Evolutionary conservation across 2,329 filamentous ascomycete genomes (phyloP).

Genomic region (Mycosphaerella arachidis): DNA sequence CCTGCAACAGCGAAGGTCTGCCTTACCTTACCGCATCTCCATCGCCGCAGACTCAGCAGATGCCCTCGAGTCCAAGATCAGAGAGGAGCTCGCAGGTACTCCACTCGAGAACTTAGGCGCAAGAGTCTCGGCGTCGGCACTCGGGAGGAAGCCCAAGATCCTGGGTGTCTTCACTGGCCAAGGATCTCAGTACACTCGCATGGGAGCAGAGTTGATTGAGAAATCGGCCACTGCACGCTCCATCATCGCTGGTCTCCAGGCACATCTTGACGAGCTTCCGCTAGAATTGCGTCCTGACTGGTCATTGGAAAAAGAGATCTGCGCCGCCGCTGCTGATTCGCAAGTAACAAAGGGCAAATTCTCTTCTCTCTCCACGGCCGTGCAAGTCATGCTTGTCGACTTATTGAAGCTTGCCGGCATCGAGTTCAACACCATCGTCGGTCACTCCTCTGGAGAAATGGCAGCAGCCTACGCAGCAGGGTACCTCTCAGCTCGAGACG

Average conservation of each 20-base stretch:
- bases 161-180: conserved; percentile 35
- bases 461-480: conserved; percentile 32
- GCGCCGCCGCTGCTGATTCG: conserved; percentile 42
- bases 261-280: conserved; percentile 10
- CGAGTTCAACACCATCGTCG: conserved; percentile 26
- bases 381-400: conserved; percentile 51
- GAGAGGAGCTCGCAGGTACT: neutral
- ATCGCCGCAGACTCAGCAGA: neutral
- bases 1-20: too few relatives aligned
- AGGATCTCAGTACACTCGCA: conserved; percentile 31
- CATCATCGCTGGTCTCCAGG: conserved; percentile 13
- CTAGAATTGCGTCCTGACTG: conserved; percentile 18
- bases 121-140: too few relatives aligned
- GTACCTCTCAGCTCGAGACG: conserved; percentile 17
- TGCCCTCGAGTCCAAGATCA: neutral
- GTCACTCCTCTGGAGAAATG: conserved; percentile 34
- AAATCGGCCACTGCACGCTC: conserved; percentile 13
- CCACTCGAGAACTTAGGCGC: neutral
- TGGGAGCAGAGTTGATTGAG: conserved; percentile 26
- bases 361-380: conserved; percentile 51
- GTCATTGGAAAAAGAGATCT: conserved; percentile 34
- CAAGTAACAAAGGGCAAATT: conserved; percentile 31
- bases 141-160: too few relatives aligned
- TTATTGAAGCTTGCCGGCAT: conserved; percentile 31
- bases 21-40: too few relatives aligned